Base-by-base conservation (phyloP, 306 rosid genomes). In the Gillenia trifoliata region DNA sequence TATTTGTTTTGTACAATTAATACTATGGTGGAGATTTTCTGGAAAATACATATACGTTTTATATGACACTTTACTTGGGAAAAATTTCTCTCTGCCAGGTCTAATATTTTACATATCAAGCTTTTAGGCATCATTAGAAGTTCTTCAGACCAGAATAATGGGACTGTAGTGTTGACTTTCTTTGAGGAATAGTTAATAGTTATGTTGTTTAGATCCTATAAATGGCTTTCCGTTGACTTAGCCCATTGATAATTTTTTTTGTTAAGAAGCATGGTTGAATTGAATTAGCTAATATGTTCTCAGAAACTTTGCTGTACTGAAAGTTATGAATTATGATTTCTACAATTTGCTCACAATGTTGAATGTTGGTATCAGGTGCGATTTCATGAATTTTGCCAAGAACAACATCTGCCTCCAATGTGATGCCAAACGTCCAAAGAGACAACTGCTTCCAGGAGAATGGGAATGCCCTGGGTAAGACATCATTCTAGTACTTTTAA, bases 381-480 rank as follows among this genome's bases (percentile, higher is more conserved):
- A 94, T 82, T 94, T 94, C 93, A 74, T 94, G 98, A 94, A 94
- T 89, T 94, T 94, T 75, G 94, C 98, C 45, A 94, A 92, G 86
- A 94, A 94, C 75, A 81, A 80, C 22, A 79, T 77, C 71, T 94
- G 98, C 89, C 84, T 94, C 75, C 98, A 94, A 77, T 94, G 98
- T 82, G 98, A 94, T 82, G 96, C 98, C 72, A 90, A 94, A 84
- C 98, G 96, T 78, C 98, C 98, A 31, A 91, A 94, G 86, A 90
- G 98, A 76, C 95, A 94, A 80, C 82, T 94, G 80, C 93, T 94
- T 62, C 98, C 98, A 29, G 98, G 97, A 79, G 98, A 94, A 84
- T 94, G 98, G 98, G 98, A 94, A 82, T 94, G 98, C 78, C 90
- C 97, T 0, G 89, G 90, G 98, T 94, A 91, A 88, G 97, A 88